These are phyloP conservation scores for fission yeast (Schizosaccharomyces pombe) DNA, from an alignment of 805 yeast genomes.

Conservation along the genomic window DNA sequence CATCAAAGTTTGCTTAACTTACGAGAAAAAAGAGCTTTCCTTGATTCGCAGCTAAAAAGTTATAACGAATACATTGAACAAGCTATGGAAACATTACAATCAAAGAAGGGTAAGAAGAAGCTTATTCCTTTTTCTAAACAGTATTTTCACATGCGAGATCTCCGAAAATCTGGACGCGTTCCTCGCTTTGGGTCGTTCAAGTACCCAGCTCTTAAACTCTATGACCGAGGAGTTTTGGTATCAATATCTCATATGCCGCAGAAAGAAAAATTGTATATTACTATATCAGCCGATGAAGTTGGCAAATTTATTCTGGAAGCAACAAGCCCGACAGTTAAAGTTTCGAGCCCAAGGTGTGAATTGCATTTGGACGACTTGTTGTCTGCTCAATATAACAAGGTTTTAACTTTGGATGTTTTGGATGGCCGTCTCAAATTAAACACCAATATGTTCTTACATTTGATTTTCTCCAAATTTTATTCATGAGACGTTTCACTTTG, in stretches of 20 bases:
- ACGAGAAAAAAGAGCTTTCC: constrained; percentile 23
- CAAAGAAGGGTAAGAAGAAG: constrained; percentile 15
- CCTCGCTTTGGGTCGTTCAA: constrained; percentile 49
- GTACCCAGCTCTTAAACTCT: constrained; percentile 49
- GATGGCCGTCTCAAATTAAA: background rate
- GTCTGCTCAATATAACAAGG: constrained; percentile 28
- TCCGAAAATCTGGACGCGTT: constrained; percentile 39
- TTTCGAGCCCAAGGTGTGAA: constrained; percentile 30
- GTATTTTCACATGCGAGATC: constrained; percentile 48
- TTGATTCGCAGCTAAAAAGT: constrained; percentile 21
- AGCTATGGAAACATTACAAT: constrained; percentile 28
- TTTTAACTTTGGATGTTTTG: background rate
- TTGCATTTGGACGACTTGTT: constrained; percentile 51
- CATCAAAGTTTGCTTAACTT: constrained; percentile 23
- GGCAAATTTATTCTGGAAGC: constrained; percentile 58
- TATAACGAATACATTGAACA: constrained; percentile 28
- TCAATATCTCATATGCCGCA: constrained; percentile 33
- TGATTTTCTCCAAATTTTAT: constrained; percentile 1
- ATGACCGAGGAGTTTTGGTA: constrained; percentile 45
- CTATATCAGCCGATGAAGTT: constrained; percentile 50
- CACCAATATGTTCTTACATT: background rate
- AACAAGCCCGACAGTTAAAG: constrained; percentile 33
- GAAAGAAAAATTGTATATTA: constrained; percentile 44
- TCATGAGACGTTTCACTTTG: no score
- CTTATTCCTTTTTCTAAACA: constrained; percentile 41